Evolutionary conservation across 208 protist species (phyloP), one percentile per base, ranked within the genome.

Genomic region (Porcisia hertigi): DNA sequence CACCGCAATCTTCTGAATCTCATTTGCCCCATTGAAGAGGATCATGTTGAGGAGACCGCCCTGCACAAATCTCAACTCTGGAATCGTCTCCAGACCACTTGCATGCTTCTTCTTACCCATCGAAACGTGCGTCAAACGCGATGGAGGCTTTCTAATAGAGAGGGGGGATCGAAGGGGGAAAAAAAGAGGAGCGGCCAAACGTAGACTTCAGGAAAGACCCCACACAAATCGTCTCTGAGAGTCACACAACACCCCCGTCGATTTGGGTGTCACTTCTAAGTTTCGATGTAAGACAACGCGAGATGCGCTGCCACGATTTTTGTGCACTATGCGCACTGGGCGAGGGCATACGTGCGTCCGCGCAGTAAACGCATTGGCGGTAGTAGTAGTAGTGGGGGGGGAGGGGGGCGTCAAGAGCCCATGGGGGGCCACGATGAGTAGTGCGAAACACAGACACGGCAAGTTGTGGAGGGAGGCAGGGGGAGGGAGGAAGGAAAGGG

Each of bases 21-120:
- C 75, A 18, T 87, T 84, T 14, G 73, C 73, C 2, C 86, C 86
- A 53, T 86, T 88, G 79, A 87, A 69, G 65, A 92, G 53, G 41
- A 95, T 75, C 77, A 89, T 86, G 82, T 93, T 95, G 53, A 95
- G 80, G 36, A 81, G 62, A 25, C 91, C 89, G 36, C 83, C 82
- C 65, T 85, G 83, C 41, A 95, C 80, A 69, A 93, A 93, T 41
- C 72, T 45, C 7, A 95, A 71, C 39, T 95, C 86, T 11, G 86
- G 84, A 70, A 86, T 77, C 69, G 88, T 87, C 69, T 92, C 85
- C 25, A 91, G 57, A 39, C 62, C 70, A n/a, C 58, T 84, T 4
- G 58, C 36, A 8, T 71, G 80, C 57, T 82, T 80, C 64, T 69
- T 69, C 49, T 88, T 93, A 57, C 82, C 84, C 89, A 90, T 91